Conservation (phyloP, 176 grass and related monocot genomes). For the Areca catechu region DNA sequence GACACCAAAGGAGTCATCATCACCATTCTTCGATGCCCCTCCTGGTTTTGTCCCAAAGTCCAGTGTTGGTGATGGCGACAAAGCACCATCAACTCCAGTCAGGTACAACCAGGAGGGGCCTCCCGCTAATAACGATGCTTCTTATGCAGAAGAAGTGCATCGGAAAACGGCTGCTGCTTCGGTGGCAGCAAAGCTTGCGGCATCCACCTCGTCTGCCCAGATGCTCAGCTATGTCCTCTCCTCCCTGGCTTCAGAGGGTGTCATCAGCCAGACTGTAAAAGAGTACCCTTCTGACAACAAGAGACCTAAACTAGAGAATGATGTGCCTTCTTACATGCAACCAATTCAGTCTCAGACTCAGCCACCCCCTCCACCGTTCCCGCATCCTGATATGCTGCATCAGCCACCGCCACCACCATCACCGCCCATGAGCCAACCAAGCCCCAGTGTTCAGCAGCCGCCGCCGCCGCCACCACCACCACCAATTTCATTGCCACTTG, state of each 20-base stretch:
- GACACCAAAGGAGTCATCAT: constrained; percentile 5
- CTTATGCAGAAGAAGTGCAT: constrained; percentile 9
- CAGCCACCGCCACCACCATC: constrained; percentile 31
- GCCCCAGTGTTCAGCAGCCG: background rate
- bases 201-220: constrained; percentile 26
- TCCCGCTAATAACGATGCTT: too few species aligned
- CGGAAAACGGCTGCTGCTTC: constrained; percentile 23
- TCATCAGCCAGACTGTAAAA: constrained; percentile 22
- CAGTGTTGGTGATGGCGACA: constrained; percentile 22
- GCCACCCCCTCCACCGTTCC: constrained; percentile 23
- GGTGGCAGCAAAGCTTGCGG: constrained; percentile 31
- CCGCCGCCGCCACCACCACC: background rate
- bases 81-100: constrained; percentile 27
- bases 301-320: constrained; percentile 33
- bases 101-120: constrained; percentile 24
- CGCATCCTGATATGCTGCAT: constrained; percentile 33
- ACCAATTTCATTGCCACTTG: constrained; percentile 7
- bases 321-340: constrained; percentile 13
- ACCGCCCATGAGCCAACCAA: constrained; percentile 1
- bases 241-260: constrained; percentile 34
- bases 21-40: constrained; percentile 15
- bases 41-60: constrained; percentile 19
- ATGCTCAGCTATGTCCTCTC: constrained; percentile 28
- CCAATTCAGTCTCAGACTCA: constrained; percentile 3
- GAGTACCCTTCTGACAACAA: constrained; percentile 28